Percentiles rank a stretch among this genome's conserved stretches.
These are phyloP conservation scores for Leccinum solheimii DNA, from an alignment of 1,284 basidiomycete genomes.

Conservation along the genomic window DNA sequence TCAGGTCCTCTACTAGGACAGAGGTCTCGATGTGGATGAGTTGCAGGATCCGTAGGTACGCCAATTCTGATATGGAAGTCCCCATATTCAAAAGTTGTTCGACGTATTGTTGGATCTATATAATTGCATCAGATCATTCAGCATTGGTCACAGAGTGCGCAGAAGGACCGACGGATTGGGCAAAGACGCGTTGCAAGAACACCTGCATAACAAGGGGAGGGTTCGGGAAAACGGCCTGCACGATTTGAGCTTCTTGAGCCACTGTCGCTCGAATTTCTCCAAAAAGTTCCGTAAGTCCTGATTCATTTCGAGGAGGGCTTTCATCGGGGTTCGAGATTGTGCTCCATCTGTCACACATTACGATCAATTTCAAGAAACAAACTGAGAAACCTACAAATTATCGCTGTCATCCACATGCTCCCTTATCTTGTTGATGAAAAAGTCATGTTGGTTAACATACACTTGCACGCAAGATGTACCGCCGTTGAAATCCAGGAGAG, in stretches of 20 bases:
- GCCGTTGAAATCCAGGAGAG: conserved; percentile 96
- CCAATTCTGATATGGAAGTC: conserved; percentile 77
- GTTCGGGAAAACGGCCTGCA: conserved; percentile 97
- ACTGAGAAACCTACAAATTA: conserved; percentile 54
- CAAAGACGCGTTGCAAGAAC: conserved; percentile 96
- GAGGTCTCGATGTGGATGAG: conserved; percentile 84
- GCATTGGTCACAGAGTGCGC: neutral
- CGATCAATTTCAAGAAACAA: conserved; percentile 1
- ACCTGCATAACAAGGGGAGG: conserved; percentile 99
- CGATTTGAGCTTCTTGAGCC: conserved; percentile 95
- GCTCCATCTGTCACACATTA: conserved; percentile 67
- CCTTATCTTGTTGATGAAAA: conserved; percentile 90
- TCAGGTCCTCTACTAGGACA: conserved; percentile 87
- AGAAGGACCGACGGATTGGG: conserved; percentile 78
- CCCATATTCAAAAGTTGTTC: conserved; percentile 82
- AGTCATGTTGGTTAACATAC: conserved; percentile 99
- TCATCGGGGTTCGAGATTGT: conserved; percentile 78
- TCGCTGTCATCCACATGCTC: conserved; percentile 60
- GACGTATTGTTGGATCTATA: conserved; percentile 91
- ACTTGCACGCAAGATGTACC: conserved; percentile 96
- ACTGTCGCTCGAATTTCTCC: conserved; percentile 89
- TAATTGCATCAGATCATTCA: conserved; percentile 11
- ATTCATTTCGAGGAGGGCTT: conserved; percentile 77
- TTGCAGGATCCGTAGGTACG: conserved; percentile 89
- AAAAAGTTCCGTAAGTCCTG: conserved; percentile 80